Percentiles rank a stretch among this genome's conserved stretches.
phyloP scores from a whole-genome alignment of 2,329 filamentous ascomycete genomes.

The Aspergillus sergii region DNA sequence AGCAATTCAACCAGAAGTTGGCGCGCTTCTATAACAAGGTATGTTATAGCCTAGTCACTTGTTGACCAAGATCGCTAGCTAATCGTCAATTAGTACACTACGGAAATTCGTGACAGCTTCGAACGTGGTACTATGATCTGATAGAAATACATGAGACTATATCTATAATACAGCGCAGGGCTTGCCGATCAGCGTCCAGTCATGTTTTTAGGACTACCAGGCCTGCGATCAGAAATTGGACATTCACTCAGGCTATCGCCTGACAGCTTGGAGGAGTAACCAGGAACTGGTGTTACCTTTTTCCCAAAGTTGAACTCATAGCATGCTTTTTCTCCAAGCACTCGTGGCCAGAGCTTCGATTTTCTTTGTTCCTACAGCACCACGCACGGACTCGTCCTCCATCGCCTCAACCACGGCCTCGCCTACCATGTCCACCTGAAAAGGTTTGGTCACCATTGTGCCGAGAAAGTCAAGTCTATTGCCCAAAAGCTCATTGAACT shows the following conservation, averaged over 20 bases:
- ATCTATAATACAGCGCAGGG: slow-evolving; percentile 20
- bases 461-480: slow-evolving; percentile 80
- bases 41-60: slow-evolving; percentile 24
- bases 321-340: slow-evolving; percentile 88
- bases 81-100: slow-evolving; percentile 67
- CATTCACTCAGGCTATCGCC: neutral
- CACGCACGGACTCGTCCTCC: slow-evolving; percentile 70
- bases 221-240: neutral
- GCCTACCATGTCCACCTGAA: slow-evolving; percentile 84
- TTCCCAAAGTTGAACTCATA: slow-evolving; percentile 53
- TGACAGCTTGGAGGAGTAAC: neutral
- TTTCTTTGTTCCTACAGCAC: slow-evolving; percentile 74
- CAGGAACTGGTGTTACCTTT: neutral
- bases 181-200: slow-evolving; percentile 23
- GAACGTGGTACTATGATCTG: slow-evolving; percentile 96
- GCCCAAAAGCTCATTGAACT: slow-evolving; percentile 76
- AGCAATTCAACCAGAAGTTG: slow-evolving; percentile 99
- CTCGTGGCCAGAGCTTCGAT: slow-evolving; percentile 81
- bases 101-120: slow-evolving; percentile 95
- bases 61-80: slow-evolving; percentile 12
- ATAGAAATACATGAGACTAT: slow-evolving; percentile 27
- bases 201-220: slow-evolving; percentile 8
- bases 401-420: slow-evolving; percentile 89
- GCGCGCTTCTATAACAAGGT: slow-evolving; percentile 93
- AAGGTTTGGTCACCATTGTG: slow-evolving; percentile 78